These are phyloP conservation scores for Ustilago bromivora DNA, from an alignment of 1,284 basidiomycete genomes.

Conservation along the genomic window DNA sequence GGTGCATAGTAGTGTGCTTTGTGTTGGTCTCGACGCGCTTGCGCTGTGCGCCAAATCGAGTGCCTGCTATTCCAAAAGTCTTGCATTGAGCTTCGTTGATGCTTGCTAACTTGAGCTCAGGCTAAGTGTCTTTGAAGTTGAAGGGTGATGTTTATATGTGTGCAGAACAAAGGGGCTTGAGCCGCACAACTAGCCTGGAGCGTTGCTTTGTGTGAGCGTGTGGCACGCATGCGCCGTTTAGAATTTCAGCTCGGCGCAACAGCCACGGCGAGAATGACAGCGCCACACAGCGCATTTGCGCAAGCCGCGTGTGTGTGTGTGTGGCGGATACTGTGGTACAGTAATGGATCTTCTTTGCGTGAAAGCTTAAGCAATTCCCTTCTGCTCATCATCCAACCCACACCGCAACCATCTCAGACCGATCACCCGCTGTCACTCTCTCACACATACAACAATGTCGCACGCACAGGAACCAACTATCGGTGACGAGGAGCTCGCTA, in stretches of 20 bases:
- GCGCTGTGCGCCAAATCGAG: not conserved
- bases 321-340: not conserved
- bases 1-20: not conserved
- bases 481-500: slow-evolving; percentile 53
- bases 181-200: not conserved
- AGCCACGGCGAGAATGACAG: not conserved
- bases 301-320: slow-evolving; percentile 1
- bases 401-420: slow-evolving; percentile 8
- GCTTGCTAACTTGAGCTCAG: not conserved
- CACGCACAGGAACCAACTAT: slow-evolving; percentile 52
- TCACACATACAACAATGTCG: slow-evolving; percentile 33
- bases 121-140: not conserved
- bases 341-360: not conserved
- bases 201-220: not conserved
- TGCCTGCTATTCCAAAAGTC: not conserved
- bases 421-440: not conserved
- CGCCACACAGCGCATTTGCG: not conserved
- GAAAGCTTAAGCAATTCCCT: slow-evolving; percentile 4
- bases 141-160: not conserved
- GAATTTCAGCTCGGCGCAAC: slow-evolving; percentile 1
- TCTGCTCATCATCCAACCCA: slow-evolving; percentile 2
- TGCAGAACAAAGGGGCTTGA: slow-evolving; percentile 1
- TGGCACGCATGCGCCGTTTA: slow-evolving; percentile 1
- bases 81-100: not conserved
- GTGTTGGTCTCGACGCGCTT: slow-evolving; percentile 6